phyloP scores from a whole-genome alignment of 305 asterid genomes.

The Solanum hybrid region DNA sequence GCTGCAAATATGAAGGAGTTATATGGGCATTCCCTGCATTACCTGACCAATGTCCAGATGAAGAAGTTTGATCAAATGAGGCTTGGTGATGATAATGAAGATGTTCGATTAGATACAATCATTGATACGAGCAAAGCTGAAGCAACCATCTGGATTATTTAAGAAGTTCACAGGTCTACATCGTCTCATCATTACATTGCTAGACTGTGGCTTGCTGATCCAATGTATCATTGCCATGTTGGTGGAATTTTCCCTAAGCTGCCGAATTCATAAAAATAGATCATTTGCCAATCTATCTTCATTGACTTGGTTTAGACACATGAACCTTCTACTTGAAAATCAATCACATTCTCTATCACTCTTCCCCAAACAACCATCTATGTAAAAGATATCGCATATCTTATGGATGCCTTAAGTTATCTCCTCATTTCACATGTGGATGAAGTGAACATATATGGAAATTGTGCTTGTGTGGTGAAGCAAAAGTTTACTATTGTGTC shows the following conservation, averaged over 20 bases:
- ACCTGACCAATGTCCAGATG: constrained; percentile 58
- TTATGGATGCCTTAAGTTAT: not conserved
- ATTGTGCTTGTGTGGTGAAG: not conserved
- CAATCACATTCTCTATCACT: not conserved
- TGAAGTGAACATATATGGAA: not conserved
- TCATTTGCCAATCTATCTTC: not conserved
- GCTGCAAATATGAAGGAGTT: constrained; percentile 34
- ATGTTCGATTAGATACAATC: constrained; percentile 30
- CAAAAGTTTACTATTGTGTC: not conserved
- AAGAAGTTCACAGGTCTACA: constrained; percentile 36
- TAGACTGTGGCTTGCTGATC: constrained; percentile 50
- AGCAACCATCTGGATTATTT: constrained; percentile 52
- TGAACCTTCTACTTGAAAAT: not conserved
- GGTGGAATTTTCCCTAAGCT: constrained; percentile 39
- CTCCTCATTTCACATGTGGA: not conserved
- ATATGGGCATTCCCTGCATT: constrained; percentile 72
- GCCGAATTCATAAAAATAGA: constrained; percentile 3
- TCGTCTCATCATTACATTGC: constrained; percentile 39
- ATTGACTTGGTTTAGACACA: not conserved
- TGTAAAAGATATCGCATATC: not conserved
- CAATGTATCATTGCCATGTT: constrained; percentile 26
- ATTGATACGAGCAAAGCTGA: constrained; percentile 65
- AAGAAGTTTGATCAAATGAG: constrained; percentile 41
- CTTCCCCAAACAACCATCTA: not conserved
- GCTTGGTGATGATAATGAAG: constrained; percentile 34